Base-by-base conservation (phyloP, 768 basidiomycete genomes). In the Russula compacta region DNA sequence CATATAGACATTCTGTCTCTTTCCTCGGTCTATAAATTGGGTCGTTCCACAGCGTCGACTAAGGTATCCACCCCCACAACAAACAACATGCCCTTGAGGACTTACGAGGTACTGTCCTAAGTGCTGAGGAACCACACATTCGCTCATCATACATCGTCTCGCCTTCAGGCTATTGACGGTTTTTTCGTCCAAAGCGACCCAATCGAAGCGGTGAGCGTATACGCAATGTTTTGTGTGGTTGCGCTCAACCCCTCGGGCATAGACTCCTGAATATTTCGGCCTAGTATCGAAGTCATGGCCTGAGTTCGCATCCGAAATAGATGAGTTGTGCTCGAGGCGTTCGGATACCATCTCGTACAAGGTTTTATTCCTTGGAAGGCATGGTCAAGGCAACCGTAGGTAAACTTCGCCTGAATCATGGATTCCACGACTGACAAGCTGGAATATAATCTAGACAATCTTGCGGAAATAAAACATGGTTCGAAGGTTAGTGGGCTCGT, bases 241-340 rank as follows among this genome's bases (percentile, higher is more conserved):
- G 24, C 3, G 7, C 24, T 63, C 40, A 53, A 35, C 9, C 19
- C 11, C 12, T 19, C 12, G 35, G 36, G 43, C 24, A 8, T 53
- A 63, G 61, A 63, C 52, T 15, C 61, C 61, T 12, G 56, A 58
- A 7, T 58, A 46, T 50, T 63, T 63, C 11, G 64, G 62, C 29
- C 50, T 66, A 3, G 17, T 52, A 7, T 65, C 57, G 8, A 24
- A 19, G 32, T 59, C 59, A 39, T 65, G 64, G 64, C 9, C 53
- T 3, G 29, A 56, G 1, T 56, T 65, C 29, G 21, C 36, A 15
- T 42, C 21, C 8, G 47, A 51, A 29, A 56, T 65, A 4, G 38
- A 29, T 19, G n/a, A 4, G 7, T 24, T 65, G 14, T 35, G 40
- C 33, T 38, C 53, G 39, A 51, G 12, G 12, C 21, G 40, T 33